Evolutionary conservation across 768 basidiomycete genomes (phyloP).

Genomic region (Naganishia onofrii): DNA sequence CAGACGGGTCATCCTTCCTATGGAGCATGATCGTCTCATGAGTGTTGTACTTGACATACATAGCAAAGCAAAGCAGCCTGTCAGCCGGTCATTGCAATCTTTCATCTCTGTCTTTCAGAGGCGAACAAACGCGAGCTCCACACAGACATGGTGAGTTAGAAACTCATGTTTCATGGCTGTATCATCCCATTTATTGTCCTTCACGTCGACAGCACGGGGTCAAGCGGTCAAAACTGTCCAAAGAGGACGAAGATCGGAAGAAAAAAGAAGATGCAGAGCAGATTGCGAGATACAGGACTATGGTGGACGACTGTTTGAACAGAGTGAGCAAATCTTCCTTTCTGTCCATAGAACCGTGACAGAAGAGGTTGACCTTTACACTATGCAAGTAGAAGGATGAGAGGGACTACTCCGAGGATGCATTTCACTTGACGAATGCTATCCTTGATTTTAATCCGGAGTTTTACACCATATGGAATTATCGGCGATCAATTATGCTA

Average conservation of each 20-base stretch:
- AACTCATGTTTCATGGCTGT: neutral
- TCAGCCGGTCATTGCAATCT: no score
- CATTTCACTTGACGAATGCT: constrained; percentile 71
- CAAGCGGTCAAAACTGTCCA: constrained; percentile 41
- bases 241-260: constrained; percentile 59
- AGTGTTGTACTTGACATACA: no score
- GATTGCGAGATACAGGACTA: constrained; percentile 69
- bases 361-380: neutral
- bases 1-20: no score
- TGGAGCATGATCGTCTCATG: no score
- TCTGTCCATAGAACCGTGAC: neutral
- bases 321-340: constrained; percentile 56
- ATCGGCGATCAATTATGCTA: constrained; percentile 74
- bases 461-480: constrained; percentile 96
- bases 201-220: constrained; percentile 50
- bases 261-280: constrained; percentile 69
- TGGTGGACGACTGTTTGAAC: constrained; percentile 65
- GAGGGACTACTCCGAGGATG: constrained; percentile 68
- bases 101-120: no score
- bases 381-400: constrained; percentile 61
- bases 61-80: no score
- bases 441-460: constrained; percentile 86
- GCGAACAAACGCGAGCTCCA: no score
- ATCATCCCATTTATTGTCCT: neutral
- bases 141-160: neutral